These are phyloP conservation scores for Pulveroboletus sp. DNA, from an alignment of 768 basidiomycete species.

Conservation along the genomic window DNA sequence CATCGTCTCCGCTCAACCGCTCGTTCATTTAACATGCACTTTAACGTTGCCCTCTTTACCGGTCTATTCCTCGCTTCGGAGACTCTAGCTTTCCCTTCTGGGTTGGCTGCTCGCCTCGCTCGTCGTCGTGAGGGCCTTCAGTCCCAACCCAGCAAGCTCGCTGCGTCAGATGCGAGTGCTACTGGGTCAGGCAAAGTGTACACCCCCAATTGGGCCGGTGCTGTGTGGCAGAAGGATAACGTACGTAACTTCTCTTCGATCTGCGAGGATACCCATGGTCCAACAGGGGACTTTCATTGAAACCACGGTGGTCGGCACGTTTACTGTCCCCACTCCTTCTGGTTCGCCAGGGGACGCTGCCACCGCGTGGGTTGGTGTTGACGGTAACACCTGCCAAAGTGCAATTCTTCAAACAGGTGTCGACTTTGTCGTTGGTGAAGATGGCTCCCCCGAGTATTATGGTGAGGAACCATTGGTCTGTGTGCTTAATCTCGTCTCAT, in stretches of 20 bases:
- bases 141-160: neutral
- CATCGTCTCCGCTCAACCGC: too few species aligned
- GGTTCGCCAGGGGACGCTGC: neutral
- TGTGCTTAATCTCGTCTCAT: neutral
- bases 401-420: conserved; percentile 5
- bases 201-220: conserved; percentile 2
- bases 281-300: neutral
- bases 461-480: neutral
- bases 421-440: neutral
- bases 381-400: neutral
- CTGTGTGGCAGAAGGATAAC: neutral
- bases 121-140: neutral
- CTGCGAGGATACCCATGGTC: neutral
- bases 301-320: too few species aligned
- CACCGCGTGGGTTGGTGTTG: conserved; percentile 8
- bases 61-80: neutral
- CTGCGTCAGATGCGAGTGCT: neutral
- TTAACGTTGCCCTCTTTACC: neutral
- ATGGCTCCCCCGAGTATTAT: neutral
- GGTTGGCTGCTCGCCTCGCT: neutral
- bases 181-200: neutral
- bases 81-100: neutral
- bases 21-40: neutral
- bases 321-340: too few species aligned
- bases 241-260: neutral